phyloP scores from a whole-genome alignment of 768 basidiomycete genomes.

The Coprinopsis cinerea region DNA sequence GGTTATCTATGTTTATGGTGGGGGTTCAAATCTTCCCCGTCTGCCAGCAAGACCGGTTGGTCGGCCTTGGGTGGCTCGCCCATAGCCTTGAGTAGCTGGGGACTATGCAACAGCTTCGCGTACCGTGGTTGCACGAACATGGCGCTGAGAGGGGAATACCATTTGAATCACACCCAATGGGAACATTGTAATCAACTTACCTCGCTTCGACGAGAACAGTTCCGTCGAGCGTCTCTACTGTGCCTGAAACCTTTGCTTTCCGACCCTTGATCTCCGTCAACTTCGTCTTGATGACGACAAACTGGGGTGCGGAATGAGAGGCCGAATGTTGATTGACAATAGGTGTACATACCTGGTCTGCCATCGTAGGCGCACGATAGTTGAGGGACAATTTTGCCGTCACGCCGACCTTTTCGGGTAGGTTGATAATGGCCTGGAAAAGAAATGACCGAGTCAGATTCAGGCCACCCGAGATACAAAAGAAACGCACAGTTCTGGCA shows the following conservation, averaged over 20 bases:
- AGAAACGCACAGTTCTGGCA: conserved; percentile 58
- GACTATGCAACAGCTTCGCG: conserved; percentile 65
- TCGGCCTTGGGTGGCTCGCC: conserved; percentile 45
- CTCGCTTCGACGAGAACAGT: conserved; percentile 75
- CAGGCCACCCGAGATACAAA: background rate
- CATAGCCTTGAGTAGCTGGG: conserved; percentile 55
- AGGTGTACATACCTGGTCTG: conserved; percentile 61
- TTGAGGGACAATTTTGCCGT: conserved; percentile 80
- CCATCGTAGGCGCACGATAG: conserved; percentile 83
- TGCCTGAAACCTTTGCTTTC: conserved; percentile 66
- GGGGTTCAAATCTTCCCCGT: conserved; percentile 30
- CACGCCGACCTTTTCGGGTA: conserved; percentile 88
- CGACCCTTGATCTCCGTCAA: conserved; percentile 69
- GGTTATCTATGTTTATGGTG: conserved; percentile 19
- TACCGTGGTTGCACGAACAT: conserved; percentile 89
- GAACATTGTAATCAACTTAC: conserved; percentile 37
- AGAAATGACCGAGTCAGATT: background rate
- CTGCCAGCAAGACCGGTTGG: conserved; percentile 32
- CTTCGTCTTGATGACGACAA: conserved; percentile 72
- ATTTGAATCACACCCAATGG: background rate
- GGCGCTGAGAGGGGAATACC: conserved; percentile 42
- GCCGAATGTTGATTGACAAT: background rate
- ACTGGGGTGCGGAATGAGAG: conserved; percentile 38
- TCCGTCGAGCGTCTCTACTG: conserved; percentile 78
- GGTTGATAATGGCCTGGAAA: conserved; percentile 70